phyloP scores from a whole-genome alignment of 495 filamentous ascomycete species.

The Neurospora terricola region DNA sequence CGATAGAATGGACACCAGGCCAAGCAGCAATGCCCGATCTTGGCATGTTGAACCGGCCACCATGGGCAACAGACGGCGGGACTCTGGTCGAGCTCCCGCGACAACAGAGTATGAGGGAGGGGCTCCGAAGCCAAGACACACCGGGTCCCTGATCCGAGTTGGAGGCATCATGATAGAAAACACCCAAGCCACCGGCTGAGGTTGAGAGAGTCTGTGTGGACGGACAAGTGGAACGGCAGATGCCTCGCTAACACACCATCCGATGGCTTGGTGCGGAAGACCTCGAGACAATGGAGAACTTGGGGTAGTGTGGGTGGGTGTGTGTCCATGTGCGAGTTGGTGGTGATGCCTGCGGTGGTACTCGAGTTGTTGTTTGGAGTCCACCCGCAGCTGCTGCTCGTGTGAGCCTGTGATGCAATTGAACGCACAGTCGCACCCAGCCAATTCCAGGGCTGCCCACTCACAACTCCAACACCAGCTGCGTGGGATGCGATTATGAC shows the following conservation, averaged over 20 bases:
- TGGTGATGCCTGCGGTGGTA: neutral
- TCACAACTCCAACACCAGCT: conserved; percentile 7
- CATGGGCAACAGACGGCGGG: neutral
- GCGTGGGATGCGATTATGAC: conserved; percentile 29
- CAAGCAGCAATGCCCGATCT: neutral
- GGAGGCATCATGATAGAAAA: neutral
- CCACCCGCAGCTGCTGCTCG: neutral
- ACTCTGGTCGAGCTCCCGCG: neutral
- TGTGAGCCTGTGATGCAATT: conserved; percentile 17
- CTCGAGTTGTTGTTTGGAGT: neutral
- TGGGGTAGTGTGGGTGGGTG: neutral
- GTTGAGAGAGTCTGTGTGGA: neutral
- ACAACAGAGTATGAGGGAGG: neutral
- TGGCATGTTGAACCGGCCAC: neutral
- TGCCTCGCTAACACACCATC: neutral
- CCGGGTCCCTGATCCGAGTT: neutral
- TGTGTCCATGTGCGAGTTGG: neutral
- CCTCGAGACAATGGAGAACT: neutral
- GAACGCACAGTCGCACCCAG: conserved; percentile 11
- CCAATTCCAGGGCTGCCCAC: conserved; percentile 17
- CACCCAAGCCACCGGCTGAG: neutral
- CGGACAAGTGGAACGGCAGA: neutral
- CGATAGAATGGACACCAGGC: neutral
- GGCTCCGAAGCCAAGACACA: neutral
- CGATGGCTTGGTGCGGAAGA: neutral